Conservation (phyloP, 148 eudicot genomes). For the Diospyros lotus region DNA sequence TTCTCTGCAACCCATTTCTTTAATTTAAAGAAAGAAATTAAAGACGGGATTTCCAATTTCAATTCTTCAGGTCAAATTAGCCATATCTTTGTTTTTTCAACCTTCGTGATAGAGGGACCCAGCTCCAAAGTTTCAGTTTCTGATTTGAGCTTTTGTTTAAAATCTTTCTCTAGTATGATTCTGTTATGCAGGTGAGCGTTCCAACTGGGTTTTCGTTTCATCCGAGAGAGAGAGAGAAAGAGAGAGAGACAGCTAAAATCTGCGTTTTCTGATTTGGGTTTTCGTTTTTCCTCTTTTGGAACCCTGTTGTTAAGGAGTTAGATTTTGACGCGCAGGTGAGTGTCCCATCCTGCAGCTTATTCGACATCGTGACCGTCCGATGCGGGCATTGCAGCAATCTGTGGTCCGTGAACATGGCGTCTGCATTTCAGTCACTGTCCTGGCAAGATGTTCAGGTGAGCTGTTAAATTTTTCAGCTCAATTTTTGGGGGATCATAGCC, state of each 20-base stretch:
- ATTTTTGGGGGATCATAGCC: constrained; percentile 23
- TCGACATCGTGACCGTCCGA: constrained; percentile 79
- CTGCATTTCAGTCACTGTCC: constrained; percentile 57
- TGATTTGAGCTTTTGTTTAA: no score
- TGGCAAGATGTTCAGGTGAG: constrained; percentile 34
- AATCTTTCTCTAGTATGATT: no score
- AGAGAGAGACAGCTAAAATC: no score
- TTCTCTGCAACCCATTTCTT: neutral
- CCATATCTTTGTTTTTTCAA: no score
- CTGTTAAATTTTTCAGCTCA: constrained; percentile 7
- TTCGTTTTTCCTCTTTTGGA: neutral
- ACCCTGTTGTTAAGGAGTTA: neutral
- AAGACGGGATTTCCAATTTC: neutral
- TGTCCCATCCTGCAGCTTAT: constrained; percentile 77
- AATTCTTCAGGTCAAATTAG: neutral
- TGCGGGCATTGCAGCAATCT: constrained; percentile 90
- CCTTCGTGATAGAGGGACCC: no score
- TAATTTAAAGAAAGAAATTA: neutral
- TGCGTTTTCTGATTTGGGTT: neutral
- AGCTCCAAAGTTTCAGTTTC: no score
- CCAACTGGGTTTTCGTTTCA: no score
- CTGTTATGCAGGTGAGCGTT: no score
- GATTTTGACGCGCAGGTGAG: constrained; percentile 51
- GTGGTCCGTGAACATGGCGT: constrained; percentile 89
- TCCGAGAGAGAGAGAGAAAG: no score